phyloP scores from a whole-genome alignment of 441 rosid species.

The Flueggea neowawraea region DNA sequence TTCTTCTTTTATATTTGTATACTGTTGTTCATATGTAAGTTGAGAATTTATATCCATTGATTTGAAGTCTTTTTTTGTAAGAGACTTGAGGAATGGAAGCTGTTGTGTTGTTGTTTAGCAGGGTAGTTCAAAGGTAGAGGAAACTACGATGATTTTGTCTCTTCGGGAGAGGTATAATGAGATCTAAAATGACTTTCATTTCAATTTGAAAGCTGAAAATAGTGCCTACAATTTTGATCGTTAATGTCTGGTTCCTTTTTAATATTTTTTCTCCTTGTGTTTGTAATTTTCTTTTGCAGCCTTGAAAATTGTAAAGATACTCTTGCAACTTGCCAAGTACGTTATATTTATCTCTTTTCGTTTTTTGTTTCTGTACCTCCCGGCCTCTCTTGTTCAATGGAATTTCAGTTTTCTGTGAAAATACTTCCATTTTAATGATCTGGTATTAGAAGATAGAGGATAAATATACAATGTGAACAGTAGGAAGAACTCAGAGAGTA shows the following conservation, averaged over 20 bases:
- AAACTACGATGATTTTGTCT: slow-evolving; percentile 87
- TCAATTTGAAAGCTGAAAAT: neutral
- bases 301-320: slow-evolving; percentile 75
- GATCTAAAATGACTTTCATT: neutral
- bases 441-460: neutral
- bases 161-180: slow-evolving; percentile 78
- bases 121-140: slow-evolving; percentile 70
- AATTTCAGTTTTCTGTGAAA: neutral
- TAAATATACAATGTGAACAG: no score
- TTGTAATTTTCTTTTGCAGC: slow-evolving; percentile 47
- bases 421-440: neutral
- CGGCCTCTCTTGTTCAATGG: neutral
- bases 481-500: no score
- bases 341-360: slow-evolving; percentile 20
- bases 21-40: neutral
- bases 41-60: neutral
- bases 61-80: neutral
- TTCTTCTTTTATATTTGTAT: neutral
- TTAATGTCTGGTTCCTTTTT: neutral
- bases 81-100: neutral
- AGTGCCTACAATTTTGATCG: slow-evolving; percentile 1
- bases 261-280: slow-evolving; percentile 1
- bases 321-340: slow-evolving; percentile 77
- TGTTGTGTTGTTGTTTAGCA: slow-evolving; percentile 20
- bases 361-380: neutral